Evolutionary conservation across 176 grass and related monocot species (phyloP), one percentile per base, ranked within the genome.

Genomic region (Neostapfia colusana): DNA sequence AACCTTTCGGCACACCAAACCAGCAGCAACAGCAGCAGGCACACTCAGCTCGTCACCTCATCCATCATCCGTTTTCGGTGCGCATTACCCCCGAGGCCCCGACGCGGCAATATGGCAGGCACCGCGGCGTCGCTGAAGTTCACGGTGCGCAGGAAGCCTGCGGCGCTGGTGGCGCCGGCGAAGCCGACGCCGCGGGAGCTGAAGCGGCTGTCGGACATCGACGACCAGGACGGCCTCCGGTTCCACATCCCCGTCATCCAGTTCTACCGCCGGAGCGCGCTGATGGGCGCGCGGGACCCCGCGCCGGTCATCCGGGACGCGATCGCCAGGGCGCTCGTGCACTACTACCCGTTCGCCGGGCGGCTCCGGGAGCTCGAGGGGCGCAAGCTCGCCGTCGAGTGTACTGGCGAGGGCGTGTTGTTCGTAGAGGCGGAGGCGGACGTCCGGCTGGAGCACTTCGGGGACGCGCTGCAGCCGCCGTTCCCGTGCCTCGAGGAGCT

Each of bases 201-300:
- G 80, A 95, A 95, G 87, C 86, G 83, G 26, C 88, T 95, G 0
- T 95, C 92, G 3, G 89, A 95, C 86, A 91, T 95, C 84, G 92
- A 95, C 69, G 92, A 95, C 85, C 92, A 95, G 79, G 92, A 95
- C 69, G 89, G 89, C 0, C 79, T 95, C 46, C 89, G 92, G 9
- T 95, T 95, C 83, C 92, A 95, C 67, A 83, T 95, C 72, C 92
- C 92, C 11, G 77, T 87, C 45, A 91, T 95, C 77, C 92, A 95
- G 77, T 91, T 95, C 83, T 95, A 95, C 86, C 89, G 83, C 10
- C 73, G 74, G 10, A 37, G 34, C 42, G 63, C 81, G 44, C 45
- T 26, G 26, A 64, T 79, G 88, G 74, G 72, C 8, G 79, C 63
- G 16, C 65, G 35, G 0, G 89, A 95, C 87, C 92, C 90, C 0